Base-by-base conservation (phyloP, 2,329 filamentous ascomycete genomes). In the Colletotrichum abscissum region DNA sequence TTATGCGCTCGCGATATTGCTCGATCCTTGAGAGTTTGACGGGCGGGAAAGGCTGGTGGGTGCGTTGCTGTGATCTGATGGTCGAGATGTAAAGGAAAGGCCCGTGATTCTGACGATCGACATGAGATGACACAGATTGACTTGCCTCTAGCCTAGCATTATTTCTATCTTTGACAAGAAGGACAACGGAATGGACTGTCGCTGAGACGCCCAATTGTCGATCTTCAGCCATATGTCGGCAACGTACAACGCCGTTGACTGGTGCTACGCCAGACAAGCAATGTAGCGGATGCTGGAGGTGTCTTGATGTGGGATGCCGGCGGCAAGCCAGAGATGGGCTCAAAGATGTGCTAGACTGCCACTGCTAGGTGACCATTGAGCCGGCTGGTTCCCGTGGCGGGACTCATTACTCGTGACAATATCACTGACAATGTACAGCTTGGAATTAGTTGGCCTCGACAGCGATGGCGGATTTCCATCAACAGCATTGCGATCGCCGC, bases 331-430 rank as follows among this genome's bases (percentile, higher is more conserved):
- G n/a, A 30, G 62, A 30, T 22, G 30, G 8, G 19, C 24, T 63
- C 19, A 24, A 56, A 38, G 46, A 33, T 26, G 35, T 22, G n/a
- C 35, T 56, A 64, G 49, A 38, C 58, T 42, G 22, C 22, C 12
- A 42, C n/a, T 12, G 33, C 33, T 35, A 35, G 16, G n/a, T 46
- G 33, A 22, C 60, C 62, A 52, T 66, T 28, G 26, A 66, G 54
- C 54, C 62, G 58, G 38, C 19, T 65, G 52, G 63, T 52, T 58
- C 67, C 26, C 33, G 35, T 42, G 3, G 11, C 38, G 24, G n/a
- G 60, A 16, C 24, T 28, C 49, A 69, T 69, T 66, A 69, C 60
- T 69, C 67, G 35, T 35, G 22, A 56, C 24, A 24, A 9, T 19
- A 19, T 22, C 19, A 9, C 42, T 35, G 28, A 63, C 9, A 19